phyloP scores from a whole-genome alignment of 1,139 yeast genomes.

The Sugiyamaella grinbergsii region DNA sequence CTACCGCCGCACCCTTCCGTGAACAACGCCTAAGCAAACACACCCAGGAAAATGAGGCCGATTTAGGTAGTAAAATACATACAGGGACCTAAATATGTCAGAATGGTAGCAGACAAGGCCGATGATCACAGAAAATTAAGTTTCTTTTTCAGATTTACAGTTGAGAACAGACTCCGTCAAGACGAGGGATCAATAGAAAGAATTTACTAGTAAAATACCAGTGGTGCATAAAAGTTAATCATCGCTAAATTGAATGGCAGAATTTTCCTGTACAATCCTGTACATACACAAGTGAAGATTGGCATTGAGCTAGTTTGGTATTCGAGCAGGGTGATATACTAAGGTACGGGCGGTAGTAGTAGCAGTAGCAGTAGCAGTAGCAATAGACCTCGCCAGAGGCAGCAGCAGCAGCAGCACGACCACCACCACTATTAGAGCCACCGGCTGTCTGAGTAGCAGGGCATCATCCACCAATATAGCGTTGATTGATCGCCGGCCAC shows the following conservation, averaged over 20 bases:
- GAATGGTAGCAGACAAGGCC: neutral
- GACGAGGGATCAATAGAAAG: neutral
- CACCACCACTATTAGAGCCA: no score
- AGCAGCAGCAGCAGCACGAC: slow-evolving; percentile 2
- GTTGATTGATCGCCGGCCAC: neutral
- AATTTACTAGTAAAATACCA: neutral
- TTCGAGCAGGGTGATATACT: no score
- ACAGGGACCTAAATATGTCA: slow-evolving; percentile 4
- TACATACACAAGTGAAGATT: neutral
- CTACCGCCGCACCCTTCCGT: slow-evolving; percentile 6
- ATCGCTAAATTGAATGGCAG: slow-evolving; percentile 2
- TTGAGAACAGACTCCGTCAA: neutral
- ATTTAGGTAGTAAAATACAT: slow-evolving; percentile 8
- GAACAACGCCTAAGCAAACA: slow-evolving; percentile 4
- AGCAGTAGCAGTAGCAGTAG: no score
- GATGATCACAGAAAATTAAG: neutral
- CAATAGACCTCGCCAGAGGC: no score
- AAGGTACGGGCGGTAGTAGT: no score
- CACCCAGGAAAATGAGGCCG: no score
- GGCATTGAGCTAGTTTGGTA: neutral
- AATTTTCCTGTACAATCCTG: slow-evolving; percentile 1
- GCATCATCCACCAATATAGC: neutral
- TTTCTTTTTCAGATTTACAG: slow-evolving; percentile 6
- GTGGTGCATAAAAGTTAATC: slow-evolving; percentile 1
- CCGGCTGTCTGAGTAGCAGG: neutral